Conservation (phyloP, 495 filamentous ascomycete species). For the Zalerion maritima region DNA sequence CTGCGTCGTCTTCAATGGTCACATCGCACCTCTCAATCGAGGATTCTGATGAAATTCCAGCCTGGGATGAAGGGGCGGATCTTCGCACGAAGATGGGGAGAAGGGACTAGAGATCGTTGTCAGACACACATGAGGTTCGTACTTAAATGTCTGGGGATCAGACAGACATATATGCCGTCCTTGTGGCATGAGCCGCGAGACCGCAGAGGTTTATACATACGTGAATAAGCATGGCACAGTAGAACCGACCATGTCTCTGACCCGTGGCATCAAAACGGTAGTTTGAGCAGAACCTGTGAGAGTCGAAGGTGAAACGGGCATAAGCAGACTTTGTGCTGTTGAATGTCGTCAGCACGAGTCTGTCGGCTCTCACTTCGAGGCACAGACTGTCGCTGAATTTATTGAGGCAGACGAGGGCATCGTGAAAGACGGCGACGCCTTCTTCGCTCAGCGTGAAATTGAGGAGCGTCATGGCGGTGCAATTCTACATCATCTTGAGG, state of each 20-base stretch:
- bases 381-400: slow-evolving; percentile 89
- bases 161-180: too few species aligned
- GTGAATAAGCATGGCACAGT: slow-evolving; percentile 30
- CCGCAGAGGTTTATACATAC: too few species aligned
- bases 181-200: too few species aligned
- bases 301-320: slow-evolving; percentile 61
- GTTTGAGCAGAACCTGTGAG: slow-evolving; percentile 62
- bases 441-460: slow-evolving; percentile 66
- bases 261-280: slow-evolving; percentile 47
- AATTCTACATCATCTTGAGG: too few species aligned
- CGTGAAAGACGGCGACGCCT: slow-evolving; percentile 60
- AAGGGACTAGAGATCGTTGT: slow-evolving; percentile 28
- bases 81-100: slow-evolving; percentile 24
- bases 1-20: slow-evolving; percentile 55
- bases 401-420: slow-evolving; percentile 68
- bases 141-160: too few species aligned
- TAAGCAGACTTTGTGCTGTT: slow-evolving; percentile 93
- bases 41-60: too few species aligned
- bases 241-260: slow-evolving; percentile 33
- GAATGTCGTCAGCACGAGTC: slow-evolving; percentile 64
- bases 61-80: slow-evolving; percentile 32
- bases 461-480: slow-evolving; percentile 47
- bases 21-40: slow-evolving; percentile 81
- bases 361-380: slow-evolving; percentile 64
- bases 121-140: too few species aligned